Conservation (phyloP, 2,329 filamentous ascomycete species). For the Aspergillus sp. region DNA sequence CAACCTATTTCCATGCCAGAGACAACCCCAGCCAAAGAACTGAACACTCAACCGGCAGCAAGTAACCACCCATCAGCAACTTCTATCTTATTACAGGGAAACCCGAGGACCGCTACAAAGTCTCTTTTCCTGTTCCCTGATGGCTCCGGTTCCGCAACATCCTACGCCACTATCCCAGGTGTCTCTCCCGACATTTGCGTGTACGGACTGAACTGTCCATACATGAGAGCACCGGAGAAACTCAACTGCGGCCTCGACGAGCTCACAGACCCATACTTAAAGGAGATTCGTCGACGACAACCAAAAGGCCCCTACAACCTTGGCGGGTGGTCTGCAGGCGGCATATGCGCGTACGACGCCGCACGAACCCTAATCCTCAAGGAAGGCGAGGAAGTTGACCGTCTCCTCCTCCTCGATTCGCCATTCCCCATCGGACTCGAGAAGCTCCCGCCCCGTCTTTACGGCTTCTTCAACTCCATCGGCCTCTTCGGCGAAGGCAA, state of each 20-base stretch:
- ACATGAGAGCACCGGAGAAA: slow-evolving; percentile 44
- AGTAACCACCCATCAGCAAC: slow-evolving; percentile 38
- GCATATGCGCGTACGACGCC: slow-evolving; percentile 69
- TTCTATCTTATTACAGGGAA: slow-evolving; percentile 45
- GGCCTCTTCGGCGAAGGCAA: slow-evolving; percentile 49
- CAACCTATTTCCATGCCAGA: slow-evolving; percentile 24
- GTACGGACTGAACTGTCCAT: slow-evolving; percentile 46
- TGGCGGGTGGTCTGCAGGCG: slow-evolving; percentile 75
- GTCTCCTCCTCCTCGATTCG: slow-evolving; percentile 65
- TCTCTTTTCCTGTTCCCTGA: slow-evolving; percentile 47
- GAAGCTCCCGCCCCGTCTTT: slow-evolving; percentile 58
- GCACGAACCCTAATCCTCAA: slow-evolving; percentile 57
- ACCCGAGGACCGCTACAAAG: slow-evolving; percentile 42
- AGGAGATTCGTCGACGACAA: slow-evolving; percentile 49
- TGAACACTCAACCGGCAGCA: slow-evolving; percentile 11
- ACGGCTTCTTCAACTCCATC: slow-evolving; percentile 50
- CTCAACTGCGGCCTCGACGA: slow-evolving; percentile 36
- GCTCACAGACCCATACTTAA: slow-evolving; percentile 40
- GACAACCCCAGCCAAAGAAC: slow-evolving; percentile 21
- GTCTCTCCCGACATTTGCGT: slow-evolving; percentile 42
- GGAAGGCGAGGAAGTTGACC: slow-evolving; percentile 57
- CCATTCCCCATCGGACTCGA: slow-evolving; percentile 68
- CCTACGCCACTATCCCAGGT: slow-evolving; percentile 44
- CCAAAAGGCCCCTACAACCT: slow-evolving; percentile 61
- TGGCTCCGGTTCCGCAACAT: slow-evolving; percentile 48